Evolutionary conservation across 257 asterid species (phyloP), one percentile per base, ranked within the genome.

Genomic region (Petunia secreta): DNA sequence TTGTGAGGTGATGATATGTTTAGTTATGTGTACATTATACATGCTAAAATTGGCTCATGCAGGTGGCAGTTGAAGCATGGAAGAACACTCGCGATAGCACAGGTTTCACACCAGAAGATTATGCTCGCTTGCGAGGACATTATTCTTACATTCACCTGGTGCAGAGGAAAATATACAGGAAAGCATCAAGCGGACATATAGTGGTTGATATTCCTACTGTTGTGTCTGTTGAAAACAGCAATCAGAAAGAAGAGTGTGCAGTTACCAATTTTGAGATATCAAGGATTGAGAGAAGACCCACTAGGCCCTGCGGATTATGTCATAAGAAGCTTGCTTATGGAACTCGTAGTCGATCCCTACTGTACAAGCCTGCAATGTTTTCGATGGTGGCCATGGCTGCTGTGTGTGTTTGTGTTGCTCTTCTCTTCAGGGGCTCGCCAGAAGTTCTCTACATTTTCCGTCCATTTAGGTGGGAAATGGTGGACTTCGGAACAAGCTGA

Each of bases 301-400:
- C 79, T 53, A 84, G 85, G 52, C 85, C 90, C 34, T 91, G 97
- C 80, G 79, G 92, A 68, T 83, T 76, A 10, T 89, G 98, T 74
- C 84, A 86, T 38, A 85, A 77, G 71, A 85, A 79, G 76, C 80
- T 84, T 60, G 85, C 84, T 25, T 81, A 79, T 40, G 84, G 91
- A 78, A 81, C 73, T 9, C 85, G 88, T 15, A 77, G 85, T n/a
- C 85, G 84, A 63, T 85, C 89, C 46, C 80, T 87, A 79, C 84
- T 90, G 8, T 90, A 88, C 86, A 89, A 87, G 86, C 97, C 97
- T 3, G 91, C 90, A 1, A 88, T 90, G 94, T 89, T 90, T 50
- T 91, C 97, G 0, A 91, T 93, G 97, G 82, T 93, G 78, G 94
- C 92, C 69, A 86, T 93, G 77, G 97, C 98, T 25, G 95, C 94